phyloP scores from a whole-genome alignment of 495 filamentous ascomycete species.

The Penicillium angulare region DNA sequence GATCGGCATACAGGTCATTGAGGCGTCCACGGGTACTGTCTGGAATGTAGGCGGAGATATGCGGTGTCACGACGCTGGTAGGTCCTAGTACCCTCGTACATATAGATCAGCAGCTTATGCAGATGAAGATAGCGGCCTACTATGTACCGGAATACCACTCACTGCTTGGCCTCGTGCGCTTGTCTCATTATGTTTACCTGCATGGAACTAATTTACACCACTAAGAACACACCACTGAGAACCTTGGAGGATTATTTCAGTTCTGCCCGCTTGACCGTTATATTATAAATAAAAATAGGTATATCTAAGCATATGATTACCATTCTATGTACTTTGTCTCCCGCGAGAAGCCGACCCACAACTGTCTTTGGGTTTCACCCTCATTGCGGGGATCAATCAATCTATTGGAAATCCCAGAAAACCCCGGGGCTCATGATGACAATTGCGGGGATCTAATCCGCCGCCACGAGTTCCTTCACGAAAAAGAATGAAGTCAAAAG shows the following conservation, averaged over 20 bases:
- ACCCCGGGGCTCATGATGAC: neutral
- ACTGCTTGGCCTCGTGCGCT: neutral
- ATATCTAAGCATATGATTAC: neutral
- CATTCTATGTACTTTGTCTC: neutral
- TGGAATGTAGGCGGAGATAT: neutral
- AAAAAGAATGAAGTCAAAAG: too few species aligned
- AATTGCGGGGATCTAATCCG: too few species aligned
- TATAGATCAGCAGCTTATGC: neutral
- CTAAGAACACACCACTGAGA: too few species aligned
- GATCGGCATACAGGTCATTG: too few species aligned
- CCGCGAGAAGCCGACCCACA: neutral
- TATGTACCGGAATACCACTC: too few species aligned
- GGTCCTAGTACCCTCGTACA: neutral
- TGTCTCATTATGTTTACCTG: neutral
- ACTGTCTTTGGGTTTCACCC: too few species aligned
- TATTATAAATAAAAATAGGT: too few species aligned
- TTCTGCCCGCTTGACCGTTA: neutral
- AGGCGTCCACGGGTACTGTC: neutral
- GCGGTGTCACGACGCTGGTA: neutral
- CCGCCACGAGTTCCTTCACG: too few species aligned
- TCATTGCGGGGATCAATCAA: neutral
- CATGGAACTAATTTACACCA: neutral
- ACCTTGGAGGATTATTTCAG: too few species aligned
- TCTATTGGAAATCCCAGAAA: neutral
- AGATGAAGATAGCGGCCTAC: neutral